Evolutionary conservation across 2,329 filamentous ascomycete genomes (phyloP).

Genomic region (Colletotrichum neosansevieriae): DNA sequence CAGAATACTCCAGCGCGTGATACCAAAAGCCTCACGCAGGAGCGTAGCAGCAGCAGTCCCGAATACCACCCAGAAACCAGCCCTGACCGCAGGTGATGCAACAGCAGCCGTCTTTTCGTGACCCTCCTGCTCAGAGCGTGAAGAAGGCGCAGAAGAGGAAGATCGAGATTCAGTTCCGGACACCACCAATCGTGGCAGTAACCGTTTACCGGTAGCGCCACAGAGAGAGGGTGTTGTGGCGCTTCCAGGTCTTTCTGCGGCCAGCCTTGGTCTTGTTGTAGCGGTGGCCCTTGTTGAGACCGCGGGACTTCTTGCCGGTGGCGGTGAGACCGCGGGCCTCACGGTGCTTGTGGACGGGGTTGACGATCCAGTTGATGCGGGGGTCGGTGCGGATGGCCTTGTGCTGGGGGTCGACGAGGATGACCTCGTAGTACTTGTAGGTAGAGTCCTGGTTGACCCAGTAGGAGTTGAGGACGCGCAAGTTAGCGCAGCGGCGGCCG

Average conservation of each 20-base stretch:
- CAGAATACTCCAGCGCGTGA: conserved; percentile 41
- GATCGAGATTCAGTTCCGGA: too few relatives aligned
- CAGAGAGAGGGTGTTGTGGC: conserved; percentile 98
- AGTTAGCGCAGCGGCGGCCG: conserved; percentile 97
- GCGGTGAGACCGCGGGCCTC: conserved; percentile 96
- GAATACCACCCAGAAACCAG: conserved; percentile 32
- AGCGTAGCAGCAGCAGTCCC: conserved; percentile 33
- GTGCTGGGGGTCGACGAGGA: conserved; percentile 99
- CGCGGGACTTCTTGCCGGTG: conserved; percentile 99
- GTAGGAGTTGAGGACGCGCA: conserved; percentile 99
- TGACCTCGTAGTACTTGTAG: conserved; percentile 99
- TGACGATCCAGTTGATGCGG: conserved; percentile 99
- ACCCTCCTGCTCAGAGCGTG: conserved; percentile 14
- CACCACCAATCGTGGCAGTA: conserved; percentile 15
- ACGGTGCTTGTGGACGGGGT: conserved; percentile 99
- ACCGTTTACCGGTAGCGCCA: conserved; percentile 91
- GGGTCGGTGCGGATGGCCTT: conserved; percentile 99
- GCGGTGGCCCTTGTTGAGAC: conserved; percentile 98
- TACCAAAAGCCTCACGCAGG: conserved; percentile 36
- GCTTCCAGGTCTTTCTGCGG: conserved; percentile 99
- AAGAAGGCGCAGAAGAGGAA: too few relatives aligned
- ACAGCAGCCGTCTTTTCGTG: conserved; percentile 25
- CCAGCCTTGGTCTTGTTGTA: conserved; percentile 99
- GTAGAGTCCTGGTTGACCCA: conserved; percentile 99
- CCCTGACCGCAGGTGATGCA: conserved; percentile 1